These are phyloP conservation scores for Aspergillus olivimuriae DNA, from an alignment of 495 filamentous ascomycete genomes.

Conservation along the genomic window DNA sequence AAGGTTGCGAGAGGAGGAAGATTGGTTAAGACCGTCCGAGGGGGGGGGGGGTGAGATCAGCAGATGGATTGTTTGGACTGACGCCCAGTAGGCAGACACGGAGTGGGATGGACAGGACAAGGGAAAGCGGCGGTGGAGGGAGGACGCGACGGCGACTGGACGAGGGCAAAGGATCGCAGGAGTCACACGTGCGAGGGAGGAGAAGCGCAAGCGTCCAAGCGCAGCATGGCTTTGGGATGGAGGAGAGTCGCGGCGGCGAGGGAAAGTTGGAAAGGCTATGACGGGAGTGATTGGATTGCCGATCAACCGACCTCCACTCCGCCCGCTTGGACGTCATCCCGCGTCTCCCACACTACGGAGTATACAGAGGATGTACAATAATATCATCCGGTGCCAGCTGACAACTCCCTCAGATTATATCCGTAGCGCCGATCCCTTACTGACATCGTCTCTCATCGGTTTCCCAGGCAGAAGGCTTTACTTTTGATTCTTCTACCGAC, in stretches of 20 bases:
- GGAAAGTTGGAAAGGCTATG: background rate
- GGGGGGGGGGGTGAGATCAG: background rate
- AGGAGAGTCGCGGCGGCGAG: background rate
- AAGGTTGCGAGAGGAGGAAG: no score
- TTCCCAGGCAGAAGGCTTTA: no score
- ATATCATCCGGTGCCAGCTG: background rate
- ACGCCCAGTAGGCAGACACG: background rate
- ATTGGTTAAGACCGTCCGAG: no score
- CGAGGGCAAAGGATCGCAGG: background rate
- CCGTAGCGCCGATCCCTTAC: no score
- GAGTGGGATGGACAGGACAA: background rate
- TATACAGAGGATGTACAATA: no score
- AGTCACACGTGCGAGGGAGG: slow-evolving; percentile 8
- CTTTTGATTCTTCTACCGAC: no score
- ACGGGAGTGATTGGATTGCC: background rate
- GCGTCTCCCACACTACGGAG: background rate
- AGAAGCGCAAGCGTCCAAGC: slow-evolving; percentile 1
- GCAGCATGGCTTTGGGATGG: slow-evolving; percentile 6
- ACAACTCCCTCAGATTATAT: no score
- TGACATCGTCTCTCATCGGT: no score
- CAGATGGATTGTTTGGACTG: background rate
- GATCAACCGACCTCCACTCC: background rate
- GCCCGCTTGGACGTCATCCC: slow-evolving; percentile 10
- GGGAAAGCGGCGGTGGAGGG: background rate
- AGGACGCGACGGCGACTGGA: background rate